phyloP scores from a whole-genome alignment of 2,329 filamentous ascomycete species.

The Phyllachora maydis region DNA sequence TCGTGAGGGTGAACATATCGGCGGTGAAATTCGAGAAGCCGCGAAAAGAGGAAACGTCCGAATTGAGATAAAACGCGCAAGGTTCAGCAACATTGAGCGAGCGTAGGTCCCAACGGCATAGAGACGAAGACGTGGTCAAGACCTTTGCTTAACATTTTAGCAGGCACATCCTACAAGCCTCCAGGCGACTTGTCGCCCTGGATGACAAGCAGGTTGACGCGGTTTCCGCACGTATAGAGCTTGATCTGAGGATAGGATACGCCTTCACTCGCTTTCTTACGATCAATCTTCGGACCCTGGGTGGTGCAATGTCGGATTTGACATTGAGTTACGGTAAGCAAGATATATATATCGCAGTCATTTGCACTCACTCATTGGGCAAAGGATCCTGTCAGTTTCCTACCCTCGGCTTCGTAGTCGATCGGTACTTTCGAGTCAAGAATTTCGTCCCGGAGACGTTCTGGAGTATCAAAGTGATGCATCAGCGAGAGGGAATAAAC shows the following conservation, averaged over 20 bases:
- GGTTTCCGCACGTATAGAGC: constrained; percentile 72
- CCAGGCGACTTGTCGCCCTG: constrained; percentile 52
- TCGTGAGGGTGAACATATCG: constrained; percentile 92
- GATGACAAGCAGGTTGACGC: constrained; percentile 78
- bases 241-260: constrained; percentile 81
- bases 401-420: constrained; percentile 89
- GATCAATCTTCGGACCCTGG: constrained; percentile 51
- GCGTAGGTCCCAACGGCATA: constrained; percentile 39
- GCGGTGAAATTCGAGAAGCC: constrained; percentile 69
- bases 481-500: constrained; percentile 55
- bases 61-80: constrained; percentile 67
- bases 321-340: constrained; percentile 61
- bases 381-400: constrained; percentile 94
- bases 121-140: constrained; percentile 1
- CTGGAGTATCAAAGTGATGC: constrained; percentile 76
- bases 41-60: constrained; percentile 52
- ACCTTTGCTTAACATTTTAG: too few species aligned
- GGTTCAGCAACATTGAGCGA: constrained; percentile 89
- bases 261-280: constrained; percentile 85
- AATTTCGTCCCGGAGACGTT: constrained; percentile 88
- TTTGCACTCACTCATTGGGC: not conserved
- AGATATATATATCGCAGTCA: not conserved
- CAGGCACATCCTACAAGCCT: constrained; percentile 78
- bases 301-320: constrained; percentile 41
- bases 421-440: constrained; percentile 81